Conservation (phyloP, 2,329 filamentous ascomycete genomes). For the Penicillium thymicola region DNA sequence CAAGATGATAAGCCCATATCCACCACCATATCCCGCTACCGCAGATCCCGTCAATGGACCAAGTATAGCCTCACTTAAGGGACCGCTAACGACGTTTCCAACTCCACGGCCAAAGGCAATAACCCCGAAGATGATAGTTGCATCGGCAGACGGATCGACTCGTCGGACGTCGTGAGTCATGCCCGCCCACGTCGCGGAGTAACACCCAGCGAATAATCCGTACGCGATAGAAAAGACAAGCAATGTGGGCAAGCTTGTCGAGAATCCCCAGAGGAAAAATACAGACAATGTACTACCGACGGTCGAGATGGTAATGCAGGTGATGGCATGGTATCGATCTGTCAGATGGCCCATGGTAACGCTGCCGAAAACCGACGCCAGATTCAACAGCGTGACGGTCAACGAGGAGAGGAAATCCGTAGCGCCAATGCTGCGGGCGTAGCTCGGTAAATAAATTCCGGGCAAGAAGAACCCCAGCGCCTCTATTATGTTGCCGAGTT, state of each 20-base stretch:
- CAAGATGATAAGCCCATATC: constrained; percentile 28
- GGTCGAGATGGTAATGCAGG: constrained; percentile 43
- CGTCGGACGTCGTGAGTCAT: constrained; percentile 44
- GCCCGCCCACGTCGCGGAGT: constrained; percentile 45
- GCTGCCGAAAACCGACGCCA: constrained; percentile 32
- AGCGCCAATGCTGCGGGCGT: constrained; percentile 30
- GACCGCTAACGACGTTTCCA: constrained; percentile 51
- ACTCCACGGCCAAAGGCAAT: constrained; percentile 51
- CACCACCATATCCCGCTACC: constrained; percentile 26
- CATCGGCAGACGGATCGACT: constrained; percentile 38
- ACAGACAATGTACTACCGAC: constrained; percentile 41
- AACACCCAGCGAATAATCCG: constrained; percentile 46
- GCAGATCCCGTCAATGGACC: constrained; percentile 14
- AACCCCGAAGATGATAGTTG: constrained; percentile 49
- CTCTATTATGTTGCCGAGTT: constrained; percentile 41
- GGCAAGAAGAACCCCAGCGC: constrained; percentile 40
- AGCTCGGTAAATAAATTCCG: constrained; percentile 39
- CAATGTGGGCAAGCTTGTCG: constrained; percentile 41
- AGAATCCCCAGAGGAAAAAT: constrained; percentile 50
- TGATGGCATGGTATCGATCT: constrained; percentile 42
- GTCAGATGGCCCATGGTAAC: constrained; percentile 37
- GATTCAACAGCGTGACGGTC: constrained; percentile 33
- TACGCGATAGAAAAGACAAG: constrained; percentile 44
- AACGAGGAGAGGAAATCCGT: constrained; percentile 25
- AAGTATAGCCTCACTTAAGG: constrained; percentile 47